Conservation (phyloP, 2,329 filamentous ascomycete genomes). For the Blumeria graminis region DNA sequence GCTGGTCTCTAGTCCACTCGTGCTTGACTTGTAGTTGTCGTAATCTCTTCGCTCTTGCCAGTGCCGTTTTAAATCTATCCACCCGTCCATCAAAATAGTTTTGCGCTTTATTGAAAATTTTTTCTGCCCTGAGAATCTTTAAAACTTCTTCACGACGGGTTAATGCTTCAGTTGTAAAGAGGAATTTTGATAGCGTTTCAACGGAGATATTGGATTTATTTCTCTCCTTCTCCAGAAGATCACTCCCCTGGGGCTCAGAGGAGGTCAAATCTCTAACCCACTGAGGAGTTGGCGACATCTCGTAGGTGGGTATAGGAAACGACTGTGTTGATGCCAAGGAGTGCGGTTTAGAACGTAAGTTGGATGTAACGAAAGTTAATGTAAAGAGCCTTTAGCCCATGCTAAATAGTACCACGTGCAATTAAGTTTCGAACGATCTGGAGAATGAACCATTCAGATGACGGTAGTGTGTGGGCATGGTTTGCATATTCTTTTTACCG, state of each 20-base stretch:
- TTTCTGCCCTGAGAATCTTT: slow-evolving; percentile 38
- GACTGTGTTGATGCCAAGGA: too few species aligned
- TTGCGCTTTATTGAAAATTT: slow-evolving; percentile 53
- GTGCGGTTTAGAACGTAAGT: too few species aligned
- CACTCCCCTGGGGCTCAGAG: slow-evolving; percentile 40
- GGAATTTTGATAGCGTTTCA: slow-evolving; percentile 39
- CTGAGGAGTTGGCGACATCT: slow-evolving; percentile 16
- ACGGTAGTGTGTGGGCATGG: too few species aligned
- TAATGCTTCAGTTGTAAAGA: slow-evolving; percentile 42
- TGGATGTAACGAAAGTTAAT: too few species aligned
- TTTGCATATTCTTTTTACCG: too few species aligned
- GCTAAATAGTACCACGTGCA: too few species aligned
- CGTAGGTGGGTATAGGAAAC: too few species aligned
- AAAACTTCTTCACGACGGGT: slow-evolving; percentile 35
- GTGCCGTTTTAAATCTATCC: slow-evolving; percentile 42
- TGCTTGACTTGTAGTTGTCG: slow-evolving; percentile 40
- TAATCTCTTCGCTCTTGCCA: slow-evolving; percentile 47
- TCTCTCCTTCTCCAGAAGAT: slow-evolving; percentile 45
- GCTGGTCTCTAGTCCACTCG: slow-evolving; percentile 42
- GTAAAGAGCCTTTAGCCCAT: too few species aligned
- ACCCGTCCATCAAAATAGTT: slow-evolving; percentile 51
- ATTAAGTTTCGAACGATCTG: too few species aligned
- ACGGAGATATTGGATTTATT: slow-evolving; percentile 41
- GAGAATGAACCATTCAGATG: too few species aligned
- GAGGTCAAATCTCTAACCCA: slow-evolving; percentile 46